These are phyloP conservation scores for Setaria italica DNA, from an alignment of 202 grass and related monocot genomes.

Conservation along the genomic window DNA sequence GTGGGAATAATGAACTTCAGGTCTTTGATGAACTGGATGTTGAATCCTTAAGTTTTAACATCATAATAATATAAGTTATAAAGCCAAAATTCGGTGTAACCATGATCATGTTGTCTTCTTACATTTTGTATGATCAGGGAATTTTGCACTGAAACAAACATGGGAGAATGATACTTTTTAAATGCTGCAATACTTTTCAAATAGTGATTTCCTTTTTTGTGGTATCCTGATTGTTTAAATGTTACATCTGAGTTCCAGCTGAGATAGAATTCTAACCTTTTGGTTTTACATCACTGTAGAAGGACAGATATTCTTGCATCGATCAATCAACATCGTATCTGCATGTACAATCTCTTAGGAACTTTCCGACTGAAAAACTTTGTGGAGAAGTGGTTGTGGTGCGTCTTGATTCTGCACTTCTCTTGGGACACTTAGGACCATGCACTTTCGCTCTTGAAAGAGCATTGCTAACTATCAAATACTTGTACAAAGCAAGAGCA, in stretches of 20 bases:
- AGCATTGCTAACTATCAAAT: conserved; percentile 81
- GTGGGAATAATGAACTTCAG: conserved; percentile 26
- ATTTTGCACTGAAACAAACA: not conserved
- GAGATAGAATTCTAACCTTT: conserved; percentile 36
- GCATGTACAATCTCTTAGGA: conserved; percentile 80
- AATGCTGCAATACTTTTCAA: conserved; percentile 5
- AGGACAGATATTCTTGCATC: conserved; percentile 49
- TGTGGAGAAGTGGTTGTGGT: conserved; percentile 72
- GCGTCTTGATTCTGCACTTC: conserved; percentile 73
- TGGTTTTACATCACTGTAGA: conserved; percentile 39
- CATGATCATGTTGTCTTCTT: conserved; percentile 12
- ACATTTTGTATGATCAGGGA: not conserved
- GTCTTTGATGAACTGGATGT: not conserved
- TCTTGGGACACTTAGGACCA: conserved; percentile 47
- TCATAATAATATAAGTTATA: not conserved
- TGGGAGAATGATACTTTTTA: not conserved
- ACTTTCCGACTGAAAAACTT: conserved; percentile 79
- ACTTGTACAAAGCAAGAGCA: conserved; percentile 73
- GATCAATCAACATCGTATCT: conserved; percentile 53
- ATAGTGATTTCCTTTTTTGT: not conserved
- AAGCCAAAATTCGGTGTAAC: not conserved
- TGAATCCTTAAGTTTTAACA: not conserved
- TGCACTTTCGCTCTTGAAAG: conserved; percentile 58
- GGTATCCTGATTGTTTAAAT: conserved; percentile 21
- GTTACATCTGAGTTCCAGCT: conserved; percentile 9